Conservation (phyloP, 306 rosid genomes). For the Ormosia emarginata region DNA sequence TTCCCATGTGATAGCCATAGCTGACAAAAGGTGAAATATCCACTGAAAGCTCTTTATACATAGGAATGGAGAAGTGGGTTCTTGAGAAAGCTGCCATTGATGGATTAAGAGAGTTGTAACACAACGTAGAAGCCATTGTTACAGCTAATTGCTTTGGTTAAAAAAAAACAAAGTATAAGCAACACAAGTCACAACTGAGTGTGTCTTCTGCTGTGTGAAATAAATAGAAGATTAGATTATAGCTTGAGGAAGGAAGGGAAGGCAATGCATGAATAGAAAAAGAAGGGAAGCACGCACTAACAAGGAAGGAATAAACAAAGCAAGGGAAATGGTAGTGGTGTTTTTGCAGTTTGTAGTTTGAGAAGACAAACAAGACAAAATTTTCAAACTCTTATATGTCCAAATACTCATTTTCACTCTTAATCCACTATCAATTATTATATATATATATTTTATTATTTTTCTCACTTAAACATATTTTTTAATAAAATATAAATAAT, state of each 20-base stretch:
- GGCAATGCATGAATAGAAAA: neutral
- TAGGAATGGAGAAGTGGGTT: slow-evolving; percentile 39
- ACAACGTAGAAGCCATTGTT: slow-evolving; percentile 52
- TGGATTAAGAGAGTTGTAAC: slow-evolving; percentile 47
- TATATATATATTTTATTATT: too few species aligned
- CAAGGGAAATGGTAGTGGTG: neutral
- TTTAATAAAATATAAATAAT: too few species aligned
- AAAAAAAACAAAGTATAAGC: neutral
- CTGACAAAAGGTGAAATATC: slow-evolving; percentile 34
- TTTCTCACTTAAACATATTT: too few species aligned
- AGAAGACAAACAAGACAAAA: too few species aligned
- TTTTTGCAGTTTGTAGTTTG: neutral
- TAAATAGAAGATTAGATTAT: neutral
- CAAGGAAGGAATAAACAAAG: neutral
- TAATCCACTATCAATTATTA: too few species aligned
- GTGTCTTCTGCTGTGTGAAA: neutral
- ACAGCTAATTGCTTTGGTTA: neutral
- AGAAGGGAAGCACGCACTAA: neutral
- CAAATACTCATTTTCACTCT: too few species aligned
- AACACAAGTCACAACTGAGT: neutral
- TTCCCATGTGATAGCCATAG: slow-evolving; percentile 18
- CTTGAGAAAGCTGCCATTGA: slow-evolving; percentile 49
- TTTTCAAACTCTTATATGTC: too few species aligned
- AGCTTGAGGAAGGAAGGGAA: neutral
- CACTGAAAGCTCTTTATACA: slow-evolving; percentile 31